These are phyloP conservation scores for Ophiognomonia clavigignenti-juglandacearum DNA, from an alignment of 2,329 filamentous ascomycete species.

Conservation along the genomic window DNA sequence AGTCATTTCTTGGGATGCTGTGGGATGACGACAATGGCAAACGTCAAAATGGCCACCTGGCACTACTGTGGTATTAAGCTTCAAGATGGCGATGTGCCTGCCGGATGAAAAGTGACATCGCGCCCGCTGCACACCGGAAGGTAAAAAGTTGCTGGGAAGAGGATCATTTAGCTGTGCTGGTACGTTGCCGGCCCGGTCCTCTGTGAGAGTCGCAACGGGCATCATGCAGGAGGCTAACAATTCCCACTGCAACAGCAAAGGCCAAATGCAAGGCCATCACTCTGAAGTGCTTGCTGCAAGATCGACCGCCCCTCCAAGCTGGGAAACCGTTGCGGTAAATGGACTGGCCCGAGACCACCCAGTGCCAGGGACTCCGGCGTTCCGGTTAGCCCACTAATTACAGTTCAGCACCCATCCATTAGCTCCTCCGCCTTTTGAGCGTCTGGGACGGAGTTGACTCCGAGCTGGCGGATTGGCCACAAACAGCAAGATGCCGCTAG, in stretches of 20 bases:
- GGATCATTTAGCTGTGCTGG: background rate
- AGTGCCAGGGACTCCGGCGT: background rate
- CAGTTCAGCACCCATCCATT: background rate
- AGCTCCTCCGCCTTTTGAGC: background rate
- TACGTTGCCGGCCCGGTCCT: background rate
- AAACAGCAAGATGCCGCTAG: background rate
- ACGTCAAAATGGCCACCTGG: conserved; percentile 1
- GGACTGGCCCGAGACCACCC: background rate
- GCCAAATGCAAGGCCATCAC: too few species aligned
- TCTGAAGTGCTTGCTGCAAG: background rate
- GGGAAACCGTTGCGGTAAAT: background rate
- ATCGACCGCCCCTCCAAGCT: background rate
- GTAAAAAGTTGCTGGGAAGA: background rate
- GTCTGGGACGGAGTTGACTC: background rate
- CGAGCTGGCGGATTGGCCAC: background rate
- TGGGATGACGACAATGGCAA: background rate
- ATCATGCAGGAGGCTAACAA: too few species aligned
- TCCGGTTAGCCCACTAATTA: background rate
- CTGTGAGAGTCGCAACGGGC: background rate
- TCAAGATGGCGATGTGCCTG: too few species aligned
- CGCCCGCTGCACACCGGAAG: background rate
- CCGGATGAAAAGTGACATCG: conserved; percentile 8
- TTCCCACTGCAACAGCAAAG: too few species aligned
- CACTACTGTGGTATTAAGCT: too few species aligned
- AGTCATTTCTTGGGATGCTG: background rate